Evolutionary conservation across 768 basidiomycete genomes (phyloP).

Genomic region (Termitomyces sp.): DNA sequence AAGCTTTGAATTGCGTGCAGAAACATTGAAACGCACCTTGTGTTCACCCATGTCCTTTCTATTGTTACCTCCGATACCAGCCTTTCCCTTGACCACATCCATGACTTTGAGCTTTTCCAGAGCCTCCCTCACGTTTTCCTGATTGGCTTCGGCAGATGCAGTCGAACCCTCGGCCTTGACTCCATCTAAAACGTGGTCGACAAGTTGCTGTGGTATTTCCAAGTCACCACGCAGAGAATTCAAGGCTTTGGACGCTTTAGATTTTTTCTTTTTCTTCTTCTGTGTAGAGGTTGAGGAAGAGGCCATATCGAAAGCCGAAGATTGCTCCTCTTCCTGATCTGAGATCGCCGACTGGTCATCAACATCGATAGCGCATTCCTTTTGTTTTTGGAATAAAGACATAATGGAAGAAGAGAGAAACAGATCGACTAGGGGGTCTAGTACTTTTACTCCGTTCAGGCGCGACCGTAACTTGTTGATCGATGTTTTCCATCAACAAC

Average conservation of each 20-base stretch:
- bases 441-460: background rate
- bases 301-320: constrained; percentile 21
- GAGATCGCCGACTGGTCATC: constrained; percentile 29
- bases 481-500: background rate
- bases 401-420: constrained; percentile 9
- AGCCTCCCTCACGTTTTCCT: constrained; percentile 61
- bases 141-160: constrained; percentile 40
- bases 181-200: constrained; percentile 61
- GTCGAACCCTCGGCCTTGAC: constrained; percentile 55
- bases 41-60: constrained; percentile 83
- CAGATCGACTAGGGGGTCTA: background rate
- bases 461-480: background rate
- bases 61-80: constrained; percentile 67
- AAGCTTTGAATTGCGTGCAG: constrained; percentile 1
- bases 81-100: constrained; percentile 81
- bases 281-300: constrained; percentile 37
- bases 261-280: constrained; percentile 88
- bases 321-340: constrained; percentile 23
- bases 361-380: constrained; percentile 34
- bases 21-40: constrained; percentile 49
- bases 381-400: constrained; percentile 35
- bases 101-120: constrained; percentile 78
- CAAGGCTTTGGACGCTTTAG: constrained; percentile 53
- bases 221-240: constrained; percentile 42
- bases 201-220: constrained; percentile 53